Evolutionary conservation across 2,329 filamentous ascomycete genomes (phyloP).

Genomic region (Neocatenulostroma microsporum): DNA sequence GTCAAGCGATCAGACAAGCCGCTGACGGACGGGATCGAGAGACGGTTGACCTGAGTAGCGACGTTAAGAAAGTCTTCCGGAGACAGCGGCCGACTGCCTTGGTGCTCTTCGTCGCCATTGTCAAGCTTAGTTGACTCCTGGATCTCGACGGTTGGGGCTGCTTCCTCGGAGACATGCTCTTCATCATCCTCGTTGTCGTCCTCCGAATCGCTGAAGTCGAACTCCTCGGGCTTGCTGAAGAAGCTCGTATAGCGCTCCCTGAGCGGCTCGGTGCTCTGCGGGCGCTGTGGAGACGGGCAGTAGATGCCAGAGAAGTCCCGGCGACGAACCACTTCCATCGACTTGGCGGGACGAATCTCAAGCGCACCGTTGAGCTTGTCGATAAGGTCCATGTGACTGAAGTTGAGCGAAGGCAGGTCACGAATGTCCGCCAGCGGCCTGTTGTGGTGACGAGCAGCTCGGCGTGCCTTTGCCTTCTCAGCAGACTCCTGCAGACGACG

Average conservation of each 20-base stretch:
- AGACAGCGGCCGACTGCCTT: slow-evolving; percentile 29
- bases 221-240: slow-evolving; percentile 37
- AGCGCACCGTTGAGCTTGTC: slow-evolving; percentile 39
- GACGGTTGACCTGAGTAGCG: slow-evolving; percentile 37
- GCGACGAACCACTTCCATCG: slow-evolving; percentile 29
- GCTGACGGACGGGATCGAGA: slow-evolving; percentile 40
- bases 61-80: slow-evolving; percentile 35
- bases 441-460: slow-evolving; percentile 23
- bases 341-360: slow-evolving; percentile 32
- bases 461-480: slow-evolving; percentile 24
- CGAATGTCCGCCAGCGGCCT: slow-evolving; percentile 30
- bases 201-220: slow-evolving; percentile 25
- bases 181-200: slow-evolving; percentile 16
- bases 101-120: slow-evolving; percentile 10
- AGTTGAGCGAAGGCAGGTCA: slow-evolving; percentile 41
- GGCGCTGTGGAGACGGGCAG: slow-evolving; percentile 28
- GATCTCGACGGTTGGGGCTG: slow-evolving; percentile 18
- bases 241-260: slow-evolving; percentile 41
- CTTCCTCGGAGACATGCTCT: slow-evolving; percentile 11
- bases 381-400: slow-evolving; percentile 41
- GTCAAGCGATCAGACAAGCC: slow-evolving; percentile 40
- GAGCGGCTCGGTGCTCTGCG: slow-evolving; percentile 32
- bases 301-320: slow-evolving; percentile 27
- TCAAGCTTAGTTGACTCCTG: slow-evolving; percentile 21
- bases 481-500: slow-evolving; percentile 25